Base-by-base conservation (phyloP, 495 filamentous ascomycete genomes). In the Haplographium delicatum region DNA sequence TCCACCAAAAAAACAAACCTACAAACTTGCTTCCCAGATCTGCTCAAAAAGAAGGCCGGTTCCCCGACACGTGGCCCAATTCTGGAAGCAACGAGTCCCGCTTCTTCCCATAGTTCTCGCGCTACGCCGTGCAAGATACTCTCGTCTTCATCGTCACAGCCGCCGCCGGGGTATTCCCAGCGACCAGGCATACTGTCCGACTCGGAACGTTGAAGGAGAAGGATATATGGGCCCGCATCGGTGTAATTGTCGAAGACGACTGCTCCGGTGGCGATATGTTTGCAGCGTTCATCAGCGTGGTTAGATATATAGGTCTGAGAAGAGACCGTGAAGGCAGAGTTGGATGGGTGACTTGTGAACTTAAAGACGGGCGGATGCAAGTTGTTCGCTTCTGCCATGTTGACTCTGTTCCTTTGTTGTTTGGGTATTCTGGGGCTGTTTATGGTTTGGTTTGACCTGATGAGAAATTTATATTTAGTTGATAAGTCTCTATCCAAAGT, bases 141-240 rank as follows among this genome's bases (percentile, higher is more conserved):
- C 44, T 64, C 53, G 46, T 81, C 78, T 7, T 69, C 66, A 27
- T 47, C 44, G 53, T 82, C 77, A 46, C 64, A 60, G n/a, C 66
- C 65, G 23, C 79, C 79, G 33, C 79, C 79, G 1, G 78, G 78
- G n/a, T 73, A 58, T 60, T 82, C 78, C 78, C 78, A 78, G 24
- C 51, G 62, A 33, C 68, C 42, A 0, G 76, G 74, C 55, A 73
- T 64, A 24, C 65, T 69, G 57, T 82, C 78, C 58, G 66, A 57
- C 0, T 72, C 63, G 4, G 72, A 72, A 31, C 75, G 73, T 44
- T 79, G 74, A 39, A 82, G 56, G 2, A 82, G 65, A 15, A 81
- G 62, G 23, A 76, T 42, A 28, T 67, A 62, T 6, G 50, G 41
- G 5, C 20, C 10, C 19, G 40, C 34, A 27, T 40, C 25, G 46